phyloP scores from a whole-genome alignment of 129 eudicot genomes.

The Daucus carota region DNA sequence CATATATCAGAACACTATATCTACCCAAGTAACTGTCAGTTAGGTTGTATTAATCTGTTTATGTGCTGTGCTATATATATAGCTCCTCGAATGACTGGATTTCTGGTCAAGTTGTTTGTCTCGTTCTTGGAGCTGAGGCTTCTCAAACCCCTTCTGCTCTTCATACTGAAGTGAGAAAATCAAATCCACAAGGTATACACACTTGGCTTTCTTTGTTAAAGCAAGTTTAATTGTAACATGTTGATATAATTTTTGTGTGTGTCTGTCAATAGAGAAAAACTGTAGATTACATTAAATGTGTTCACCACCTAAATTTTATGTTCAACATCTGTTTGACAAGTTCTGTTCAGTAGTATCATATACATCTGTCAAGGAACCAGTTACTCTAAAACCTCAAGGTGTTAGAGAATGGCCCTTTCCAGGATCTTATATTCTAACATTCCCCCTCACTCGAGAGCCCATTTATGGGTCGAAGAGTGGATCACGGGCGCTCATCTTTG shows the following conservation, averaged over 20 bases:
- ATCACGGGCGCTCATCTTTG: too few species aligned
- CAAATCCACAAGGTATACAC: slow-evolving; percentile 74
- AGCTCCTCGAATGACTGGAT: slow-evolving; percentile 99
- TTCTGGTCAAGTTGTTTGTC: slow-evolving; percentile 58
- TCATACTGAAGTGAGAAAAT: slow-evolving; percentile 70
- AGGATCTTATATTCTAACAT: too few species aligned
- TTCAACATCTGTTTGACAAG: not conserved
- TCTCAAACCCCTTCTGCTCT: slow-evolving; percentile 53
- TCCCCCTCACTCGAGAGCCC: too few species aligned
- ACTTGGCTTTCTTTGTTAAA: too few species aligned
- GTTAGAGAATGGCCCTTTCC: too few species aligned
- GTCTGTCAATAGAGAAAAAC: not conserved
- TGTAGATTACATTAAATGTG: not conserved
- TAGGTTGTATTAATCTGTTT: not conserved
- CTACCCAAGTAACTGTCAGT: not conserved
- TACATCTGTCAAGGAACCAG: too few species aligned
- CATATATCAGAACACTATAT: too few species aligned
- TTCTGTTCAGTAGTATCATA: not conserved
- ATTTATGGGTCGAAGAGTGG: too few species aligned
- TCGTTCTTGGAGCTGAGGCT: slow-evolving; percentile 79
- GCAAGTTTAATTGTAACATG: too few species aligned
- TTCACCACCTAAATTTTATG: not conserved
- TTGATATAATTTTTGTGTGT: not conserved
- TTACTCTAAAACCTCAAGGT: too few species aligned
- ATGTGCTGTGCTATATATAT: not conserved